Percentiles rank a stretch among this genome's conserved stretches.
phyloP scores from a whole-genome alignment of 495 filamentous ascomycete genomes.

The Hyaloscypha hepaticicola region DNA sequence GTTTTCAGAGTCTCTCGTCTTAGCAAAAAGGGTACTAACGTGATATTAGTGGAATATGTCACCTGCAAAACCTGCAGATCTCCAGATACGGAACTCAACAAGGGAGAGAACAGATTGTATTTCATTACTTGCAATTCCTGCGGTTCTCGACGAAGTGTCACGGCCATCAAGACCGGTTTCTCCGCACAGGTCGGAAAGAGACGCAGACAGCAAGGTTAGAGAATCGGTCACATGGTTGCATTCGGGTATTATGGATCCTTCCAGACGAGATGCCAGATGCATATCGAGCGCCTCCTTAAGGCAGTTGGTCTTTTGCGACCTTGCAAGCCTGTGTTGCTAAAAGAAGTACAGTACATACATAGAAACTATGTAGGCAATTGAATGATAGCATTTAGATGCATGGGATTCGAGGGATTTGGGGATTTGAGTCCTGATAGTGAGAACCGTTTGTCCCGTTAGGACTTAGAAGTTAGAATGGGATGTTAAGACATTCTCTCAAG shows the following conservation, averaged over 20 bases:
- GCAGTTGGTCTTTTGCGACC: neutral
- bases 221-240: neutral
- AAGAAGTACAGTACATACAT: constrained; percentile 16
- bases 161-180: constrained; percentile 99
- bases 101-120: constrained; percentile 95
- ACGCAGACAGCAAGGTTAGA: constrained; percentile 62
- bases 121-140: constrained; percentile 87
- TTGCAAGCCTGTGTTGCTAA: neutral
- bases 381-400: neutral
- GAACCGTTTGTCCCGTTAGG: neutral
- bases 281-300: neutral
- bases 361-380: constrained; percentile 15
- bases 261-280: constrained; percentile 5
- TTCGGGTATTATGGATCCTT: constrained; percentile 1
- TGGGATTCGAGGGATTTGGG: neutral
- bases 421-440: neutral
- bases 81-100: constrained; percentile 93
- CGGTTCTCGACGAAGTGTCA: constrained; percentile 84
- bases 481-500: neutral
- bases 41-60: constrained; percentile 81
- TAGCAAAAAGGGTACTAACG: constrained; percentile 18
- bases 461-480: no score
- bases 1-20: constrained; percentile 34
- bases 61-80: constrained; percentile 97
- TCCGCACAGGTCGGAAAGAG: constrained; percentile 96